phyloP scores from a whole-genome alignment of 2,329 filamentous ascomycete genomes.

The Thielaviopsis ethacetica region DNA sequence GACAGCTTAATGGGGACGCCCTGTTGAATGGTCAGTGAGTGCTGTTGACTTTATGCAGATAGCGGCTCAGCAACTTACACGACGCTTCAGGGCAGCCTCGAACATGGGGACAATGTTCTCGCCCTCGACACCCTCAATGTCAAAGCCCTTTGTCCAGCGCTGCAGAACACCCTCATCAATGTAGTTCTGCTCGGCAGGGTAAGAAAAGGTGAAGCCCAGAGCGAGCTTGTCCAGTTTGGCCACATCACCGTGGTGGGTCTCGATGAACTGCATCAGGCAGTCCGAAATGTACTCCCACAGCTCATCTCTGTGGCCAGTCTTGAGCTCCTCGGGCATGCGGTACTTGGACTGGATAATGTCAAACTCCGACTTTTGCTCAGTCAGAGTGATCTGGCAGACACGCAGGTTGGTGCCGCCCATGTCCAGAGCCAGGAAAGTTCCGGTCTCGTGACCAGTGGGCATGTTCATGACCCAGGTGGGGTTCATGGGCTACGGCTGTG shows the following conservation, averaged over 20 bases:
- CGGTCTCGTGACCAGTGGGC: constrained; percentile 73
- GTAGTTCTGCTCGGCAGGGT: constrained; percentile 82
- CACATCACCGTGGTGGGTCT: constrained; percentile 61
- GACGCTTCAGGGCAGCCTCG: constrained; percentile 55
- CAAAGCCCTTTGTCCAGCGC: constrained; percentile 95
- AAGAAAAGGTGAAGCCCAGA: constrained; percentile 91
- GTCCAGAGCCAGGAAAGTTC: constrained; percentile 77
- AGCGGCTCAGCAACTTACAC: constrained; percentile 18
- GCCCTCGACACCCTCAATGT: constrained; percentile 82
- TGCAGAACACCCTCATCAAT: constrained; percentile 87
- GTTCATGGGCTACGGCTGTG: constrained; percentile 68
- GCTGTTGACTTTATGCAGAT: constrained; percentile 12
- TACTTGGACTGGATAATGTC: constrained; percentile 96
- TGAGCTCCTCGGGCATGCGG: constrained; percentile 82
- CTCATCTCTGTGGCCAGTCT: constrained; percentile 67
- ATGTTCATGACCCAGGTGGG: constrained; percentile 90
- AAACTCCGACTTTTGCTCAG: constrained; percentile 75
- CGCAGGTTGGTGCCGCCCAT: constrained; percentile 94
- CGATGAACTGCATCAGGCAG: constrained; percentile 78
- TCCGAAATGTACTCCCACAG: constrained; percentile 93
- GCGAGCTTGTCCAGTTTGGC: constrained; percentile 48
- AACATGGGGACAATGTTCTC: constrained; percentile 81
- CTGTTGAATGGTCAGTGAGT: constrained; percentile 25
- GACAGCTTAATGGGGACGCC: constrained; percentile 83
- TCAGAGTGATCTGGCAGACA: constrained; percentile 83